Conservation (phyloP, 1,284 basidiomycete genomes). For the Sanghuangporus weigelae region DNA sequence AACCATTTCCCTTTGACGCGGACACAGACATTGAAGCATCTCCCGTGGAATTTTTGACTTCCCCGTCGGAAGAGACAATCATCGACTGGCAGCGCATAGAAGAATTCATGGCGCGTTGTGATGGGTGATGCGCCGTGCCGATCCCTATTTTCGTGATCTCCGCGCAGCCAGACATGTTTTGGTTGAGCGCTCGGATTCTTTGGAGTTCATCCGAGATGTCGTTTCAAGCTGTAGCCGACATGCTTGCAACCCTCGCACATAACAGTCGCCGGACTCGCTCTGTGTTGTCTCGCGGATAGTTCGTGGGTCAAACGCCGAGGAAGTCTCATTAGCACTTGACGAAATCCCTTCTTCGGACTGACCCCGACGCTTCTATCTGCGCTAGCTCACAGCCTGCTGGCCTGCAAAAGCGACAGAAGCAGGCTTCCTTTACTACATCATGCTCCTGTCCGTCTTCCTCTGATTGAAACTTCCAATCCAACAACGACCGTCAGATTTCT, state of each 20-base stretch:
- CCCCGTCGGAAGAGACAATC: conserved; percentile 8
- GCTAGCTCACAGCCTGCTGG: not conserved
- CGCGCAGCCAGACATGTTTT: not conserved
- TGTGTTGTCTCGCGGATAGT: not conserved
- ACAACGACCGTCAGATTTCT: not conserved
- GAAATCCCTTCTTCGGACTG: not conserved
- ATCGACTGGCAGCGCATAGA: conserved; percentile 18
- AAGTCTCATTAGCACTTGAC: not conserved
- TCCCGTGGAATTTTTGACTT: conserved; percentile 4
- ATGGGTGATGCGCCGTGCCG: not conserved
- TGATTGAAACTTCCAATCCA: not conserved
- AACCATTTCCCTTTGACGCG: conserved; percentile 1
- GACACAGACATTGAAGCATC: not conserved
- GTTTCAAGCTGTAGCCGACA: not conserved
- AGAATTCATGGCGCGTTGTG: conserved; percentile 10
- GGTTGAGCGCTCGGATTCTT: not conserved
- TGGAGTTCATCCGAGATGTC: not conserved
- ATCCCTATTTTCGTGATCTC: not conserved
- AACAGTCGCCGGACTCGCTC: not conserved
- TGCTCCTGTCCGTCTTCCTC: not conserved
- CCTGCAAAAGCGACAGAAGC: not conserved
- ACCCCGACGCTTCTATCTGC: not conserved
- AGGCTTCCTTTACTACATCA: not conserved
- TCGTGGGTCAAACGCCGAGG: not conserved
- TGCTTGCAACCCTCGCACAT: not conserved